A percentile compares a stretch with the other conserved stretches of the same genome.
Conservation (phyloP, 129 eudicot species). For the Scalesia atractyloides region DNA sequence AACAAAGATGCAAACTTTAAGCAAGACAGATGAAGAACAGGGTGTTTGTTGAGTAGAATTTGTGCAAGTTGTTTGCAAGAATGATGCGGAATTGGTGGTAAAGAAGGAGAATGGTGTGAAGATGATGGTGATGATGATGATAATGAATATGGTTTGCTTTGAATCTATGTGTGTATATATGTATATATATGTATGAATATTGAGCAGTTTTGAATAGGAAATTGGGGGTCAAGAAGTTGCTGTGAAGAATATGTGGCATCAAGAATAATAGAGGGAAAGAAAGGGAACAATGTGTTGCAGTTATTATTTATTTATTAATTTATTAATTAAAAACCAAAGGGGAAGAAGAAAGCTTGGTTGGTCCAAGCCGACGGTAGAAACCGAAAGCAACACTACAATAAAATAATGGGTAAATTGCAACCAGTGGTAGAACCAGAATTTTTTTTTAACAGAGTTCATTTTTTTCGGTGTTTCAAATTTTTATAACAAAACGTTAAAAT, state of each 20-base stretch:
- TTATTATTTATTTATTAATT: neutral
- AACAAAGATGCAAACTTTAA: neutral
- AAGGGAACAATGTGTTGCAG: constrained; percentile 10
- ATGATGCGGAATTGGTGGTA: neutral
- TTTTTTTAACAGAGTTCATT: no score
- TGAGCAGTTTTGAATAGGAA: constrained; percentile 21
- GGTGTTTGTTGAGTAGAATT: neutral
- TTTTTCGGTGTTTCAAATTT: no score
- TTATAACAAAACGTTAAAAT: no score
- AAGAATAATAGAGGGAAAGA: constrained; percentile 14
- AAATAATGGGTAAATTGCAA: no score
- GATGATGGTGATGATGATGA: constrained; percentile 1
- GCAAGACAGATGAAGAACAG: neutral
- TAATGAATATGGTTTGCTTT: constrained; percentile 5
- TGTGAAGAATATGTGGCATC: constrained; percentile 17
- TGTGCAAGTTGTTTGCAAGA: neutral
- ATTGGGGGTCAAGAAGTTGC: constrained; percentile 21
- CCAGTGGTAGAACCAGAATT: no score
- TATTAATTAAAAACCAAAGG: neutral
- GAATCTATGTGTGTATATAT: neutral
- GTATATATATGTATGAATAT: neutral
- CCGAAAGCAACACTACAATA: neutral
- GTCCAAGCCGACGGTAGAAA: constrained; percentile 3
- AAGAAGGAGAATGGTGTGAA: neutral
- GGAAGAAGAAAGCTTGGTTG: neutral